These are phyloP conservation scores for Geosiphon pyriformis DNA, from an alignment of 192 early-diverging fungal species.

Conservation along the genomic window DNA sequence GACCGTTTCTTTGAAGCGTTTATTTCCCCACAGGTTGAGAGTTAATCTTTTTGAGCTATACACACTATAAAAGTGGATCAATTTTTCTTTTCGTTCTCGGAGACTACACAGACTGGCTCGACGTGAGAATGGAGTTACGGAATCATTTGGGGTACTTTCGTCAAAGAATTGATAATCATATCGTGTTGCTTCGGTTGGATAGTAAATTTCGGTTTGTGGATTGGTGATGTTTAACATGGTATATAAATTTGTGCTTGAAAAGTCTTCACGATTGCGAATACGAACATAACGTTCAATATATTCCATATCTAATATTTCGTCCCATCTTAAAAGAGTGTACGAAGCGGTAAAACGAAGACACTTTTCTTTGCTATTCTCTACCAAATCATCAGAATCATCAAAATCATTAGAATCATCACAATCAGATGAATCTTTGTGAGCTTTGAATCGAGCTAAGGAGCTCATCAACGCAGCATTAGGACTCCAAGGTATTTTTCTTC, in stretches of 20 bases:
- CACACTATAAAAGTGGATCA: constrained; percentile 51
- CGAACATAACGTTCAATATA: not conserved
- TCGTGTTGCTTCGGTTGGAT: not conserved
- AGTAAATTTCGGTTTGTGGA: not conserved
- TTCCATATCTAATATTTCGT: constrained; percentile 6
- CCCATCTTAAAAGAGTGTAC: constrained; percentile 17
- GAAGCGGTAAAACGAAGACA: not conserved
- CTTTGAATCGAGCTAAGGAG: not conserved
- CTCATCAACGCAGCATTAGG: not conserved
- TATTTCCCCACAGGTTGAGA: constrained; percentile 40
- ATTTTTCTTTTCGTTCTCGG: constrained; percentile 24
- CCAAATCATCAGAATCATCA: not conserved
- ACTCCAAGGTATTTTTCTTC: not conserved
- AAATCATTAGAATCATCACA: not conserved
- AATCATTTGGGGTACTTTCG: not conserved
- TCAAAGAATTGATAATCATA: not conserved
- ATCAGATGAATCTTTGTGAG: not conserved
- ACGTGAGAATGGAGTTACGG: constrained; percentile 33
- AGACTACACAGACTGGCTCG: constrained; percentile 34
- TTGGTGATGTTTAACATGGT: not conserved
- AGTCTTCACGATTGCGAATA: constrained; percentile 2
- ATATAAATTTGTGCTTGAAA: not conserved
- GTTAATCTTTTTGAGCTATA: constrained; percentile 45
- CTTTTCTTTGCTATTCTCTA: not conserved
- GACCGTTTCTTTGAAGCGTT: constrained; percentile 30